Percentiles rank a stretch among this genome's conserved stretches.
Evolutionary conservation across 2,329 filamentous ascomycete genomes (phyloP).

Genomic region (Aspergillus amoenus): DNA sequence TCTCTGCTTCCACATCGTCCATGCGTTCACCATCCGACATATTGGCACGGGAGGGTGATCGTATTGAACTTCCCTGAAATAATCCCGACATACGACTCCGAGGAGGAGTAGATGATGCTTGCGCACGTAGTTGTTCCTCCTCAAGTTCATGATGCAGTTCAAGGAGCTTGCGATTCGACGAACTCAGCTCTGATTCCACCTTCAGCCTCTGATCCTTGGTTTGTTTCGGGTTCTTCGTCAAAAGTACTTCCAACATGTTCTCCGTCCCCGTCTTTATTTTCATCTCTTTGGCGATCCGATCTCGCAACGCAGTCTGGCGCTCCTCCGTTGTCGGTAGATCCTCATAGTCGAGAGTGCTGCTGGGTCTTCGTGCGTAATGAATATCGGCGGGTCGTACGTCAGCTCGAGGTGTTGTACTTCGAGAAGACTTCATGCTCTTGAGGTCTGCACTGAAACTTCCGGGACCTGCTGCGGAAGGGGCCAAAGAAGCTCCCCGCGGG

Average conservation of each 20-base stretch:
- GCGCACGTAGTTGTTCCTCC: slow-evolving; percentile 59
- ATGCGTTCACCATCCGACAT: slow-evolving; percentile 36
- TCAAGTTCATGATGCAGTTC: slow-evolving; percentile 60
- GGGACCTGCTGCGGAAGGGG: slow-evolving; percentile 66
- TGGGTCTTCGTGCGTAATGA: slow-evolving; percentile 37
- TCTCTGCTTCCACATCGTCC: slow-evolving; percentile 64
- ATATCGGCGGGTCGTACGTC: slow-evolving; percentile 51
- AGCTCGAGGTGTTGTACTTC: slow-evolving; percentile 60
- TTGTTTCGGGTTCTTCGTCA: slow-evolving; percentile 93
- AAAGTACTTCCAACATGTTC: slow-evolving; percentile 93
- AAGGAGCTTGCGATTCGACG: slow-evolving; percentile 72
- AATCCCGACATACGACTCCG: slow-evolving; percentile 56
- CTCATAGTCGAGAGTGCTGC: slow-evolving; percentile 60
- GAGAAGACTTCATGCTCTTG: slow-evolving; percentile 65
- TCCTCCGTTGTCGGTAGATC: slow-evolving; percentile 65
- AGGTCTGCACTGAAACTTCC: slow-evolving; percentile 91
- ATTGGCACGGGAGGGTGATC: slow-evolving; percentile 48
- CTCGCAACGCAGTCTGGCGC: slow-evolving; percentile 71
- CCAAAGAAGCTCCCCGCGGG: slow-evolving; percentile 66
- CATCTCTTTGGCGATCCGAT: slow-evolving; percentile 88
- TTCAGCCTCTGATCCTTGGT: slow-evolving; percentile 77
- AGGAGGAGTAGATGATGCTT: slow-evolving; percentile 52
- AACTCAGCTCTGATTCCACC: slow-evolving; percentile 85
- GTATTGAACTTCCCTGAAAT: slow-evolving; percentile 56
- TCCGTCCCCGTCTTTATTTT: slow-evolving; percentile 98